phyloP scores from a whole-genome alignment of 1,139 yeast species.

The Zhuliangozyma blackwelliae region DNA sequence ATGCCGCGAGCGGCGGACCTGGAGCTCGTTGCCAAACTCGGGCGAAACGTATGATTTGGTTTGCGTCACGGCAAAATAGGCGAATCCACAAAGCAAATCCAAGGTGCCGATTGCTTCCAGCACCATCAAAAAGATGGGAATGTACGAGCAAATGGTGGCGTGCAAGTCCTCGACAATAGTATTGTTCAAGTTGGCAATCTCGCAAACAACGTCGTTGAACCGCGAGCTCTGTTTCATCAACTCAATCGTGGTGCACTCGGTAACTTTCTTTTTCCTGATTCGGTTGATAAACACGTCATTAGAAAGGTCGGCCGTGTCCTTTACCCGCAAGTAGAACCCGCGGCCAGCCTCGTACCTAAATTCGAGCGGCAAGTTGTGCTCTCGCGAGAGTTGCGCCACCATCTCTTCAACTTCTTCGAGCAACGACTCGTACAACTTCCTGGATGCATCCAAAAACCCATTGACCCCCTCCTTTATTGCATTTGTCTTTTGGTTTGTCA shows the following conservation, averaged over 20 bases:
- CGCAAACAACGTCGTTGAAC: conserved; percentile 32
- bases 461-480: conserved; percentile 41
- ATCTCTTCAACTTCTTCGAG: conserved; percentile 29
- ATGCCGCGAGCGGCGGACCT: conserved; percentile 32
- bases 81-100: conserved; percentile 37
- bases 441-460: conserved; percentile 43
- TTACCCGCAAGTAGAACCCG: conserved; percentile 34
- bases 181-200: conserved; percentile 38
- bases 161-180: conserved; percentile 28
- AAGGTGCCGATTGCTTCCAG: conserved; percentile 42
- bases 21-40: conserved; percentile 23
- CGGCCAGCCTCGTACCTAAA: conserved; percentile 29
- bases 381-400: conserved; percentile 16
- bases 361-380: conserved; percentile 20
- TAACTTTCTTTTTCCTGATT: conserved; percentile 20
- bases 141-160: conserved; percentile 16
- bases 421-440: conserved; percentile 33
- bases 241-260: conserved; percentile 40
- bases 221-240: conserved; percentile 38
- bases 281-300: conserved; percentile 25
- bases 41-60: conserved; percentile 27
- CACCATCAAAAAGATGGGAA: conserved; percentile 36
- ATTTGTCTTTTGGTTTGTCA: conserved; percentile 40
- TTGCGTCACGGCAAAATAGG: conserved; percentile 17
- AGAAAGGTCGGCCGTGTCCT: conserved; percentile 8